phyloP scores from a whole-genome alignment of 2,329 filamentous ascomycete species.

The Arthrocladium fulminans region DNA sequence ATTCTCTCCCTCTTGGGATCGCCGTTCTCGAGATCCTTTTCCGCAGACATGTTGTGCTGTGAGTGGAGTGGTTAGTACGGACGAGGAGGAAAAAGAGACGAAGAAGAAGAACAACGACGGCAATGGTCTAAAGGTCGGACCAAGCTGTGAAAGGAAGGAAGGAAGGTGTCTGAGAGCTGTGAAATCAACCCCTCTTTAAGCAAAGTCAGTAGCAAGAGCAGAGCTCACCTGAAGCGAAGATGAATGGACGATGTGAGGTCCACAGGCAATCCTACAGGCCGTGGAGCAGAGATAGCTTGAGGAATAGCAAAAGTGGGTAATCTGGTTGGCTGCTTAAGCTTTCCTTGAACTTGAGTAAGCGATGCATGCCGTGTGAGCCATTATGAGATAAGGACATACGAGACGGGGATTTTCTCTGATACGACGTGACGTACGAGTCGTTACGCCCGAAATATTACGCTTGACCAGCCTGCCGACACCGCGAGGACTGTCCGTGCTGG shows the following conservation, averaged over 20 bases:
- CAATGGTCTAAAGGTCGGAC: constrained; percentile 22
- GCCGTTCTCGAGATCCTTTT: constrained; percentile 25
- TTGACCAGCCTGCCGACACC: not conserved
- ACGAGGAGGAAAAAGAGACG: constrained; percentile 19
- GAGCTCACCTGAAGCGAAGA: constrained; percentile 20
- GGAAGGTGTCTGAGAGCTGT: constrained; percentile 17
- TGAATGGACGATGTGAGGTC: constrained; percentile 21
- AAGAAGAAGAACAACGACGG: constrained; percentile 19
- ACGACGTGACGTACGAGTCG: constrained; percentile 1
- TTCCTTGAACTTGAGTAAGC: constrained; percentile 23
- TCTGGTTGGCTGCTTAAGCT: constrained; percentile 26
- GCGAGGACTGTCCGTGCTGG: constrained; percentile 2
- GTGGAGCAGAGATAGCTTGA: constrained; percentile 24
- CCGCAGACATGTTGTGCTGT: constrained; percentile 22
- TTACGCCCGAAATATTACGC: constrained; percentile 3
- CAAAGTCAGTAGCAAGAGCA: constrained; percentile 19
- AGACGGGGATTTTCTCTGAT: not conserved
- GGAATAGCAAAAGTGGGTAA: constrained; percentile 15
- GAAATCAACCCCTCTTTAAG: constrained; percentile 24
- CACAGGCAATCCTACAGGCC: constrained; percentile 24
- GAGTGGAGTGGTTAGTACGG: constrained; percentile 24
- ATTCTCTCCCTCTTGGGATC: constrained; percentile 25
- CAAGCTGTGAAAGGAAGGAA: constrained; percentile 22
- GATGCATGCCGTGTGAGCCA: constrained; percentile 24
- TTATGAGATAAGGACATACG: constrained; percentile 13